Percentiles rank a stretch among this genome's conserved stretches.
Evolutionary conservation across 257 asterid species (phyloP).

Genomic region (Hygrophila difformis): DNA sequence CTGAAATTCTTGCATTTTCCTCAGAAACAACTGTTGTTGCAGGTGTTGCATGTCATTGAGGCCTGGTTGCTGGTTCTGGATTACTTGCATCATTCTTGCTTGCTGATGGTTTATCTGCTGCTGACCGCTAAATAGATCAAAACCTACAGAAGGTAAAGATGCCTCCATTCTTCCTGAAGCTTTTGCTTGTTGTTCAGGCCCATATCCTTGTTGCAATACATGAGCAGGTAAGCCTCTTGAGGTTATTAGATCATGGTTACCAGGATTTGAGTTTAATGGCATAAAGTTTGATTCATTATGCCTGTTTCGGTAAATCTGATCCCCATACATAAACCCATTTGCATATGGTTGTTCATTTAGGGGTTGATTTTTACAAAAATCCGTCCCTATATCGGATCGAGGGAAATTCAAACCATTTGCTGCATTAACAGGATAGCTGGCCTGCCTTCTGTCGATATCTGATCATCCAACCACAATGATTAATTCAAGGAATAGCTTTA

Average conservation of each 20-base stretch:
- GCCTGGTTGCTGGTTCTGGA: constrained; percentile 71
- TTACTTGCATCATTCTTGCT: constrained; percentile 47
- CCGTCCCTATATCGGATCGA: constrained; percentile 52
- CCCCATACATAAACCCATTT: constrained; percentile 55
- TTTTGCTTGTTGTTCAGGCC: constrained; percentile 47
- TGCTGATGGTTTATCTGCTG: constrained; percentile 75
- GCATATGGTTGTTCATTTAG: constrained; percentile 47
- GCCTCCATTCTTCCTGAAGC: constrained; percentile 44
- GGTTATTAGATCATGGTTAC: constrained; percentile 31
- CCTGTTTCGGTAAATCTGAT: constrained; percentile 50
- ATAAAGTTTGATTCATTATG: constrained; percentile 57
- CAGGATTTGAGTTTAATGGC: constrained; percentile 50
- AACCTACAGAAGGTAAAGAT: constrained; percentile 55
- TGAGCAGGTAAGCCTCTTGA: constrained; percentile 49
- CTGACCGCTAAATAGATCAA: constrained; percentile 88
- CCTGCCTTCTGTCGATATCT: constrained; percentile 57
- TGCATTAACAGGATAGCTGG: constrained; percentile 40
- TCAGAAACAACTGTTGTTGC: constrained; percentile 62
- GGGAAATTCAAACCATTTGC: constrained; percentile 49
- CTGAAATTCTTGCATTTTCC: constrained; percentile 80
- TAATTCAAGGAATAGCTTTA: not conserved
- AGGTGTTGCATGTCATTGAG: constrained; percentile 57
- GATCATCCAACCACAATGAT: constrained; percentile 20
- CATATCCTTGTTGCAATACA: constrained; percentile 52
- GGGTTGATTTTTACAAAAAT: constrained; percentile 39